Conservation (phyloP, 2,329 filamentous ascomycete genomes). For the Cucurbitaria berberidis region DNA sequence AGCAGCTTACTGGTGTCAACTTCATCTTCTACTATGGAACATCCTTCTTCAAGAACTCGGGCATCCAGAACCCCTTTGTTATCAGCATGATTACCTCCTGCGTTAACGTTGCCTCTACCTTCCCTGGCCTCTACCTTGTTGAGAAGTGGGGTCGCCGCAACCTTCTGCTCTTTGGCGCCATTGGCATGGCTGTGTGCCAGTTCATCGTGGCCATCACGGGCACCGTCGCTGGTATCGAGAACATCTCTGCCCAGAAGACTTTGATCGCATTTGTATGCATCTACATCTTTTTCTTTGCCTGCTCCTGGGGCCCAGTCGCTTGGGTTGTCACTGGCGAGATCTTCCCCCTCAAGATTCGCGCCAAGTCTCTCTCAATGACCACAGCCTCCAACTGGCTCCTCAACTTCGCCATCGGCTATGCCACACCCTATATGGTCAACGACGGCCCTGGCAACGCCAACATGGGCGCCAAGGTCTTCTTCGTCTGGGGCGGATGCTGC, state of each 20-base stretch:
- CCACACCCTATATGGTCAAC: constrained; percentile 75
- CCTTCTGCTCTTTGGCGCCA: constrained; percentile 74
- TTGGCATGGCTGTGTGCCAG: constrained; percentile 67
- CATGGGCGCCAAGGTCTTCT: constrained; percentile 64
- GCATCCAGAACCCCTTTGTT: constrained; percentile 62
- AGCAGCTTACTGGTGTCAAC: constrained; percentile 68
- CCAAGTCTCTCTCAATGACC: constrained; percentile 58
- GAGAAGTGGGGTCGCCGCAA: constrained; percentile 79
- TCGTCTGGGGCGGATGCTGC: constrained; percentile 62
- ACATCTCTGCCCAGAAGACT: constrained; percentile 48
- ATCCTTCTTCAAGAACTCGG: constrained; percentile 50
- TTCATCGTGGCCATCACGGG: constrained; percentile 52
- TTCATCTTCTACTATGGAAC: constrained; percentile 54
- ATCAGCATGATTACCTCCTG: constrained; percentile 77
- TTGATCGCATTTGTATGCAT: constrained; percentile 61
- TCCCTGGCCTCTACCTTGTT: constrained; percentile 77
- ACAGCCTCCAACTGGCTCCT: constrained; percentile 64
- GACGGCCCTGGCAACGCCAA: constrained; percentile 65
- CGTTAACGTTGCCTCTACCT: constrained; percentile 77
- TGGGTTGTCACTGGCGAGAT: constrained; percentile 63
- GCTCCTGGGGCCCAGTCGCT: constrained; percentile 76
- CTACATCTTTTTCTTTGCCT: constrained; percentile 82
- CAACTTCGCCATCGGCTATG: constrained; percentile 56
- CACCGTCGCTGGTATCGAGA: constrained; percentile 45
- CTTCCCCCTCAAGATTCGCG: constrained; percentile 55